Conservation (phyloP, 2,329 filamentous ascomycete species). For the Neofusicoccum cordaticola region DNA sequence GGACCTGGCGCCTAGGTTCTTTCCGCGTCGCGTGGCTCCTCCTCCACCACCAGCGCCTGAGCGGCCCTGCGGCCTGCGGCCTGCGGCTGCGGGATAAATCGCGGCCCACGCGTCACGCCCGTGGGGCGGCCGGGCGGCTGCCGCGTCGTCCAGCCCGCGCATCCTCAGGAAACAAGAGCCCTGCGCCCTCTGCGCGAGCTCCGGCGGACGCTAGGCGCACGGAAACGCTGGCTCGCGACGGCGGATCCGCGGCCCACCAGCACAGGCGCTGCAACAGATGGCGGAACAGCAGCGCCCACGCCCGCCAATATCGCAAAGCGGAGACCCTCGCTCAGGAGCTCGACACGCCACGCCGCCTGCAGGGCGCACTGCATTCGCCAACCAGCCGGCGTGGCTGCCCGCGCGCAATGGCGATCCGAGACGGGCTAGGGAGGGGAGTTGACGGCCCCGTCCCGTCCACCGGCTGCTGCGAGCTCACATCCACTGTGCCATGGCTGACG, state of each 20-base stretch:
- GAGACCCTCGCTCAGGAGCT: background rate
- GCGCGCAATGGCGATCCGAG: background rate
- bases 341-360: background rate
- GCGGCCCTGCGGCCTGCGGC: background rate
- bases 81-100: background rate
- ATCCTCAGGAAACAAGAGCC: background rate
- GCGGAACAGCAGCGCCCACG: background rate
- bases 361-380: background rate
- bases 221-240: slow-evolving; percentile 7
- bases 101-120: background rate
- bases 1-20: background rate
- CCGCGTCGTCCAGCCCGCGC: background rate
- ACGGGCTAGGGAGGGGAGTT: background rate
- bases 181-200: background rate
- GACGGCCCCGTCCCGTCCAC: background rate
- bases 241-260: slow-evolving; percentile 6
- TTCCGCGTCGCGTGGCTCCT: slow-evolving; percentile 6
- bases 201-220: slow-evolving; percentile 2
- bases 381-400: background rate
- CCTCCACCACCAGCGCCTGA: background rate
- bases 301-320: background rate
- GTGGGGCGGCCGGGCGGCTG: background rate
- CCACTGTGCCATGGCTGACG: background rate
- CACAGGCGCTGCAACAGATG: background rate
- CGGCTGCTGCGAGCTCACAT: background rate